A percentile compares a stretch with the other conserved stretches of the same genome.
Evolutionary conservation across 257 asterid species (phyloP).

Genomic region (Cruciata laevipes): DNA sequence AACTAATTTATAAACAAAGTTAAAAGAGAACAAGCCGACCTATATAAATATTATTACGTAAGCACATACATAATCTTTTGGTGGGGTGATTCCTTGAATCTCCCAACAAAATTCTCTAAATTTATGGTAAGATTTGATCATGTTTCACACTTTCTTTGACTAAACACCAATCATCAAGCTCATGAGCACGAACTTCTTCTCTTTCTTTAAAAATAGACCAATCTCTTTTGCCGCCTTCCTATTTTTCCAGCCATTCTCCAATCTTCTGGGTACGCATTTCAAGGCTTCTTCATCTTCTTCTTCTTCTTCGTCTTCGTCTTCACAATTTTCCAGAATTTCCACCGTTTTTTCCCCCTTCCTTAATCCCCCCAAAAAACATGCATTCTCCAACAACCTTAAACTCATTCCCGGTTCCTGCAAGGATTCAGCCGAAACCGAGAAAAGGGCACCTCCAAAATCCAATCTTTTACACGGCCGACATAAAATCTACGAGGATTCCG

Average conservation of each 20-base stretch:
- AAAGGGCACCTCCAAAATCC: slow-evolving; percentile 22
- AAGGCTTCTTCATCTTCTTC: slow-evolving; percentile 18
- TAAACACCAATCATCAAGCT: background rate
- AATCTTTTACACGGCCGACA: slow-evolving; percentile 4
- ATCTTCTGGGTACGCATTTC: slow-evolving; percentile 25
- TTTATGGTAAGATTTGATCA: background rate
- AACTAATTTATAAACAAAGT: no score
- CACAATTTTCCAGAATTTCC: background rate
- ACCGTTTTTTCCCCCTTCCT: background rate
- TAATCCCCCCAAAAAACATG: background rate
- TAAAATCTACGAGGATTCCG: background rate
- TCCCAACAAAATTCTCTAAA: background rate
- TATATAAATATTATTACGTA: no score
- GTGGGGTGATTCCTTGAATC: background rate
- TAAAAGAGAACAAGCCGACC: no score
- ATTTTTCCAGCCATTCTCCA: background rate
- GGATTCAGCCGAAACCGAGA: slow-evolving; percentile 7
- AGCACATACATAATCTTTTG: no score
- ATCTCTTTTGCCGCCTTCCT: slow-evolving; percentile 12
- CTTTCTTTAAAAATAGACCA: background rate
- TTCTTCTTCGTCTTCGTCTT: background rate
- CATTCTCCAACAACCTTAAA: background rate
- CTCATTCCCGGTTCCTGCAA: background rate
- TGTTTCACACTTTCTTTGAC: background rate
- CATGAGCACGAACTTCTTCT: background rate